Evolutionary conservation across 495 filamentous ascomycete genomes (phyloP).

Genomic region (Penicillium riverlandense): DNA sequence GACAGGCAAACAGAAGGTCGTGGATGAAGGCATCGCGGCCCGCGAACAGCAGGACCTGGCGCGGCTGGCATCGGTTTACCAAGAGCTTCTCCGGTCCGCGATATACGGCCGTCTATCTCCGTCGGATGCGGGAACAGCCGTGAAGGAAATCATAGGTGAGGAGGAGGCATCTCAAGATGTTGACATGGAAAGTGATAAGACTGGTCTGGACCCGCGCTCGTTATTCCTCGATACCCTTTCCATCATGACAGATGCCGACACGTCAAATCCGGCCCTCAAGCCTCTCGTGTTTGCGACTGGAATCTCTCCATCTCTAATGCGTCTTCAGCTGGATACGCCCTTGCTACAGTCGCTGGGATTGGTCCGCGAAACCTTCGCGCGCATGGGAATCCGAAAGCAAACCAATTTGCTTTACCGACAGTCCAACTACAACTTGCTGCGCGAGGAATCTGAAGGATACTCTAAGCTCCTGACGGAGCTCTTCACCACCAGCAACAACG

Average conservation of each 20-base stretch:
- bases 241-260: slow-evolving; percentile 61
- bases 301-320: slow-evolving; percentile 65
- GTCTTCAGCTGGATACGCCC: slow-evolving; percentile 71
- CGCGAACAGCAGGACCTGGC: slow-evolving; percentile 57
- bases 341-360: slow-evolving; percentile 68
- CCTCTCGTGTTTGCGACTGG: slow-evolving; percentile 60
- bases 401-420: slow-evolving; percentile 92
- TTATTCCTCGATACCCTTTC: slow-evolving; percentile 79
- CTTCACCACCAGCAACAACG: slow-evolving; percentile 67
- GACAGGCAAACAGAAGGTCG: slow-evolving; percentile 37
- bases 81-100: slow-evolving; percentile 73
- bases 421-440: slow-evolving; percentile 89
- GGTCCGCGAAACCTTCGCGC: slow-evolving; percentile 76
- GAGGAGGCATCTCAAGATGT: slow-evolving; percentile 37
- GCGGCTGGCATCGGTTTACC: slow-evolving; percentile 63
- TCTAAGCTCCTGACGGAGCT: slow-evolving; percentile 83
- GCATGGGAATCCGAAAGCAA: slow-evolving; percentile 75
- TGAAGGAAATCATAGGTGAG: slow-evolving; percentile 67
- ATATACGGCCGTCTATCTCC: slow-evolving; percentile 60
- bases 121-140: slow-evolving; percentile 58
- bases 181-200: slow-evolving; percentile 17
- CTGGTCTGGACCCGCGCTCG: slow-evolving; percentile 51
- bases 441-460: slow-evolving; percentile 95
- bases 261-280: slow-evolving; percentile 35
- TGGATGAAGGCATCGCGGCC: slow-evolving; percentile 43